These are phyloP conservation scores for Linanthus parryae DNA, from an alignment of 148 eudicot species.

Conservation along the genomic window DNA sequence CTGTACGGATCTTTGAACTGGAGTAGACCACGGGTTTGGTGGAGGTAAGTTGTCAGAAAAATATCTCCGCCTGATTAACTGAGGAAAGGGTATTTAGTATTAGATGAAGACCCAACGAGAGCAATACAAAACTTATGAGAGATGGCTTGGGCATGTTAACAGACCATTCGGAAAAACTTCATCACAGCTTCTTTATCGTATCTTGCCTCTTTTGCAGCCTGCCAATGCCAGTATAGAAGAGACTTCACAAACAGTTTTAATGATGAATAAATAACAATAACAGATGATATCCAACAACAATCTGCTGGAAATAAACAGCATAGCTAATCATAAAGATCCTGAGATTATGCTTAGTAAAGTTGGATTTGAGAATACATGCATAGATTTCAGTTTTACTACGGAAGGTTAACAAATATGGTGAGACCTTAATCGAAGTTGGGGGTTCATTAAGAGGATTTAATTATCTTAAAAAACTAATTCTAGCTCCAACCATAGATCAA, in stretches of 20 bases:
- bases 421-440: too few species aligned
- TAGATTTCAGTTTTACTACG: too few species aligned
- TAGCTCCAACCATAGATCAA: too few species aligned
- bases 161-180: slow-evolving; percentile 79
- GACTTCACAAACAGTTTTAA: too few species aligned
- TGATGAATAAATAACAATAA: background rate
- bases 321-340: too few species aligned
- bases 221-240: slow-evolving; percentile 22
- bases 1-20: slow-evolving; percentile 36
- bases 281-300: too few species aligned
- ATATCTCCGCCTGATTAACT: slow-evolving; percentile 95
- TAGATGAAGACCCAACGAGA: slow-evolving; percentile 8
- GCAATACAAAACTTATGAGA: background rate
- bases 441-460: too few species aligned
- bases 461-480: too few species aligned
- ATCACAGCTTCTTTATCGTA: slow-evolving; percentile 88
- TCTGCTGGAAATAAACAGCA: too few species aligned
- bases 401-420: too few species aligned
- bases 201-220: slow-evolving; percentile 96
- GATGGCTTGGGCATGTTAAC: background rate
- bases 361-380: too few species aligned
- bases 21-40: slow-evolving; percentile 64
- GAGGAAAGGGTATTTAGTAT: slow-evolving; percentile 11
- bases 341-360: too few species aligned
- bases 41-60: slow-evolving; percentile 70